These are phyloP conservation scores for Apiospora koreana DNA, from an alignment of 2,329 filamentous ascomycete genomes.

Conservation along the genomic window DNA sequence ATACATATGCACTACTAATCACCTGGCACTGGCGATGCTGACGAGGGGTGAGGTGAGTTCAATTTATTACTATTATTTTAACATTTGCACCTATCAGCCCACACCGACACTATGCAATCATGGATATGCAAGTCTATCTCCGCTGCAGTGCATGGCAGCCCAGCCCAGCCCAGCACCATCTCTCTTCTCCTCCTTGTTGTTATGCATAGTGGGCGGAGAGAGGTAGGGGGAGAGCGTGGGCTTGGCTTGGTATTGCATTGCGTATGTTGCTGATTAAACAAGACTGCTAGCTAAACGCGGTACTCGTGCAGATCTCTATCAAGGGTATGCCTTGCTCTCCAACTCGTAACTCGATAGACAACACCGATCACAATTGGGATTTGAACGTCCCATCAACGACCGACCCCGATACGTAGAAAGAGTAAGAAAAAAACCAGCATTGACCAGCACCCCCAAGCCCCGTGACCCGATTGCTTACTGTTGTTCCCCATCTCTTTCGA, in stretches of 20 bases:
- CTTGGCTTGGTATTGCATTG: not conserved
- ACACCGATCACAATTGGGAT: not conserved
- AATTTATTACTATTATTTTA: not conserved
- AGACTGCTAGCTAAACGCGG: slow-evolving; percentile 4
- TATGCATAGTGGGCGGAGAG: not conserved
- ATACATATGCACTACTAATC: too few relatives aligned
- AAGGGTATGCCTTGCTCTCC: not conserved
- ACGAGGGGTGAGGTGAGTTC: not conserved
- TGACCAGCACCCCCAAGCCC: not conserved
- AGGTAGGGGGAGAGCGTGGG: not conserved
- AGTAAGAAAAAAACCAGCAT: not conserved
- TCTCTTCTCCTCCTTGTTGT: not conserved
- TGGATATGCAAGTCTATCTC: not conserved
- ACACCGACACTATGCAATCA: slow-evolving; percentile 1
- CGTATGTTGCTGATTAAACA: not conserved
- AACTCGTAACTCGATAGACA: not conserved
- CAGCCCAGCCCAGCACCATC: not conserved
- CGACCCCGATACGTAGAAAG: not conserved
- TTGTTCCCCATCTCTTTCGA: slow-evolving; percentile 6
- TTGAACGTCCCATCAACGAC: slow-evolving; percentile 5
- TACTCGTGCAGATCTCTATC: slow-evolving; percentile 6
- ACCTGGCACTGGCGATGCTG: not conserved
- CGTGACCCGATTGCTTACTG: slow-evolving; percentile 7
- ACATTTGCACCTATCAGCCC: not conserved
- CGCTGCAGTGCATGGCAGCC: not conserved